Conservation (phyloP, 2,329 filamentous ascomycete genomes). For the Sporothrix luriei region DNA sequence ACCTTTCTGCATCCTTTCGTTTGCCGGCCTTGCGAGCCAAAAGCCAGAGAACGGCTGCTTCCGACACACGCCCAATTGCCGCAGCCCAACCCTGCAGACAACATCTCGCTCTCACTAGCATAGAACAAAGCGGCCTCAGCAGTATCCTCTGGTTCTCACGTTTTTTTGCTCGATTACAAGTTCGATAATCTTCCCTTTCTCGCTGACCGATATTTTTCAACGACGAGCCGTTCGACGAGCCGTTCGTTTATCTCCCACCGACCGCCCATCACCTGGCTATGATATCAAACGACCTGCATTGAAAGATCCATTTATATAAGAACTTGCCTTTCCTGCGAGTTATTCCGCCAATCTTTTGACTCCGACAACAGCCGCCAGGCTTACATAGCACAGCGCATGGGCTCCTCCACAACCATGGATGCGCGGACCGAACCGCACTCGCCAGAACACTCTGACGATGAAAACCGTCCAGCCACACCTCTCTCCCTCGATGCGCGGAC, state of each 20-base stretch:
- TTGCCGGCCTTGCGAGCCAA: not conserved
- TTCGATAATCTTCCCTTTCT: not conserved
- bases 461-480: constrained; percentile 18
- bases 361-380: not conserved
- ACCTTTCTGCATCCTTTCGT: not conserved
- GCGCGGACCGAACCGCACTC: constrained; percentile 24
- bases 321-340: no score
- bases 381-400: not conserved
- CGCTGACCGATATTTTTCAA: not conserved
- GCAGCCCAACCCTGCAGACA: constrained; percentile 2
- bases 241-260: not conserved
- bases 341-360: not conserved
- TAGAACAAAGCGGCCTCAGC: not conserved
- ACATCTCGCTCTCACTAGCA: not conserved
- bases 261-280: not conserved
- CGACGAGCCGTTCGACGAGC: not conserved
- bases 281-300: not conserved
- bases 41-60: not conserved
- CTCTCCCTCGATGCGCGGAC: constrained; percentile 37
- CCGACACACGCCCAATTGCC: constrained; percentile 18
- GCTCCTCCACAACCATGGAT: constrained; percentile 23
- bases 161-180: not conserved
- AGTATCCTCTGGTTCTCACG: not conserved
- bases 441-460: not conserved
- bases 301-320: not conserved